Conservation (phyloP, 2,329 filamentous ascomycete genomes). For the Colletotrichum sp. region DNA sequence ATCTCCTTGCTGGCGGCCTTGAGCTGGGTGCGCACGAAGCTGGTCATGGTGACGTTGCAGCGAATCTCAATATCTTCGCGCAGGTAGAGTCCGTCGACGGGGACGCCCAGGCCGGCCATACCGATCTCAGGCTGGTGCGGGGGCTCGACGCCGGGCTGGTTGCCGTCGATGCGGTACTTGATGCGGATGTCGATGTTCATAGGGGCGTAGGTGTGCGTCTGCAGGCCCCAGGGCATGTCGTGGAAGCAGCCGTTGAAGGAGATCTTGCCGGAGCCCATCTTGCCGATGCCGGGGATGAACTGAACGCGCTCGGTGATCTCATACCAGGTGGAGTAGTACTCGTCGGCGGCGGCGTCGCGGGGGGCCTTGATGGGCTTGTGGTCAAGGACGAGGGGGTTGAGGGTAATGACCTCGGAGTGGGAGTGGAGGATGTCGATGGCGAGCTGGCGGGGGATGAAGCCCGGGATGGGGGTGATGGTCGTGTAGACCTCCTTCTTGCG, state of each 20-base stretch:
- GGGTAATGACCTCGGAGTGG: constrained; percentile 72
- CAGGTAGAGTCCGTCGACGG: constrained; percentile 69
- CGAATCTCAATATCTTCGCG: constrained; percentile 75
- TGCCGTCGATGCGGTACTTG: constrained; percentile 71
- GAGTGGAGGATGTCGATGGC: constrained; percentile 76
- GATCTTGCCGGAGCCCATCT: constrained; percentile 68
- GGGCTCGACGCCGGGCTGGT: constrained; percentile 69
- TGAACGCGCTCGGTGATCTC: constrained; percentile 74
- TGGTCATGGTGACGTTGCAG: constrained; percentile 69
- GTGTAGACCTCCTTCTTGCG: constrained; percentile 71
- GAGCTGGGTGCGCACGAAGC: constrained; percentile 70
- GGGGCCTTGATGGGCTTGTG: constrained; percentile 70
- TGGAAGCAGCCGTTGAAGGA: constrained; percentile 76
- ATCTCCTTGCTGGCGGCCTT: constrained; percentile 72
- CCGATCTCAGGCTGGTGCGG: constrained; percentile 68
- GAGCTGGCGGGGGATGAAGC: constrained; percentile 73
- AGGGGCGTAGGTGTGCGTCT: constrained; percentile 74
- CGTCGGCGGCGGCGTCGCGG: constrained; percentile 70
- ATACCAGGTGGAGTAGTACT: constrained; percentile 78
- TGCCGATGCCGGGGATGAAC: constrained; percentile 69
- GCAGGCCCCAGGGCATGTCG: constrained; percentile 73
- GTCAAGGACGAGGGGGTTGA: constrained; percentile 71
- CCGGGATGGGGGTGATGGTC: constrained; percentile 72
- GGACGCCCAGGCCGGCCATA: constrained; percentile 60
- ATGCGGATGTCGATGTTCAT: constrained; percentile 71